phyloP scores from a whole-genome alignment of 306 rosid genomes.

The Mimosa bimucronata region DNA sequence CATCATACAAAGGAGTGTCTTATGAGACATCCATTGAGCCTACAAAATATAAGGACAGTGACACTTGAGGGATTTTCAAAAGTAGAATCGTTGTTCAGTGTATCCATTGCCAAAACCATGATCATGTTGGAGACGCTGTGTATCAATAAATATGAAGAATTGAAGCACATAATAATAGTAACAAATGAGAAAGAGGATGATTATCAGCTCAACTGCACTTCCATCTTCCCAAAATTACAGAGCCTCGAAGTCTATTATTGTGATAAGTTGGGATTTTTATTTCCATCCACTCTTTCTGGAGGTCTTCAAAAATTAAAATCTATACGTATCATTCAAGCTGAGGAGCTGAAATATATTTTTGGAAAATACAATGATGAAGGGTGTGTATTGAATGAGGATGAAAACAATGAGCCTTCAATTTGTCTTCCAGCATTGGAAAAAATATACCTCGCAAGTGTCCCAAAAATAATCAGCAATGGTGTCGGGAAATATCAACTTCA shows the following conservation, averaged over 20 bases:
- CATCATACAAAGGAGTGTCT: neutral
- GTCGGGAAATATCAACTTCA: neutral
- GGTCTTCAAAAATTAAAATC: neutral
- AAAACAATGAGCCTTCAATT: neutral
- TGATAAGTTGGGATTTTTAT: neutral
- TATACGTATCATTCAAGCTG: rapidly evolving
- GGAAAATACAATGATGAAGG: neutral
- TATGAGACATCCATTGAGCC: neutral
- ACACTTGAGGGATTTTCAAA: neutral
- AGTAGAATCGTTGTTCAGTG: neutral
- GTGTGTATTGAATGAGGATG: neutral
- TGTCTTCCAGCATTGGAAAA: neutral
- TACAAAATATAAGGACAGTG: neutral
- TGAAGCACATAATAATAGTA: neutral
- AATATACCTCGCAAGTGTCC: rapidly evolving
- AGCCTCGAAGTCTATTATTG: rapidly evolving
- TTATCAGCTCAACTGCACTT: neutral
- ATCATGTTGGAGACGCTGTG: neutral
- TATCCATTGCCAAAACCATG: neutral
- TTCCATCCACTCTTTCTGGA: neutral
- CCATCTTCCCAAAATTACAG: neutral
- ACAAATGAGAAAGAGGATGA: neutral
- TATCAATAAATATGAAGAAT: rapidly evolving
- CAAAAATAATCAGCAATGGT: neutral
- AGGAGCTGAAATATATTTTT: neutral